Conservation (phyloP, 306 rosid genomes). For the Fragaria ananassa region DNA sequence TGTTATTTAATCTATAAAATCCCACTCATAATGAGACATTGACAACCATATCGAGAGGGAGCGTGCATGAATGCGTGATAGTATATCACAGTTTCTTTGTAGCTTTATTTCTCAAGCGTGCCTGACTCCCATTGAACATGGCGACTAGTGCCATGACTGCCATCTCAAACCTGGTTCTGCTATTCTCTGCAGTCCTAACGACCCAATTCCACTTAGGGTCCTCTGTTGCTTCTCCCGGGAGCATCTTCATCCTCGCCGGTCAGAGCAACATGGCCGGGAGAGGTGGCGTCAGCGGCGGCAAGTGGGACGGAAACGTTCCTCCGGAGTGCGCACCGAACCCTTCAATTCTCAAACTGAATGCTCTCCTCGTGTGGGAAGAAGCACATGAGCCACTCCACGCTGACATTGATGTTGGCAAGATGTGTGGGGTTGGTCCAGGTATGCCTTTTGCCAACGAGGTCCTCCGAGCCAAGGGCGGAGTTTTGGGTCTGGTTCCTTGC, state of each 20-base stretch:
- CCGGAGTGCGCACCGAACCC: constrained; percentile 36
- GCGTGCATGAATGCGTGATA: background rate
- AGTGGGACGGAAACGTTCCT: constrained; percentile 41
- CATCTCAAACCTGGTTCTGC: background rate
- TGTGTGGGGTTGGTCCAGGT: constrained; percentile 63
- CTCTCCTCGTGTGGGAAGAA: constrained; percentile 45
- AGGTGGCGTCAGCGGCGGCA: constrained; percentile 39
- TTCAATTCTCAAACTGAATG: constrained; percentile 26
- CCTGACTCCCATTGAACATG: background rate
- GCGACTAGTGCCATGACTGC: background rate
- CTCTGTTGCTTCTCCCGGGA: background rate
- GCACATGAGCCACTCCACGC: constrained; percentile 59
- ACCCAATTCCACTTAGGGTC: background rate
- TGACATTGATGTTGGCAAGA: constrained; percentile 46
- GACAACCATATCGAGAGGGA: too few species aligned
- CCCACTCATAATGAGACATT: background rate
- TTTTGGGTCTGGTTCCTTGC: constrained; percentile 62
- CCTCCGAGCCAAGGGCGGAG: constrained; percentile 2
- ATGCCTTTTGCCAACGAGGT: constrained; percentile 56
- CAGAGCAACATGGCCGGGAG: constrained; percentile 81
- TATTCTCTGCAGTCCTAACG: background rate
- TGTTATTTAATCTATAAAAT: background rate
- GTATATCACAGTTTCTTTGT: background rate
- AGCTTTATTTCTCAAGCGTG: background rate
- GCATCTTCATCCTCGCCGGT: constrained; percentile 52